Evolutionary conservation across 768 basidiomycete genomes (phyloP).

Genomic region (Boletus fagicola): DNA sequence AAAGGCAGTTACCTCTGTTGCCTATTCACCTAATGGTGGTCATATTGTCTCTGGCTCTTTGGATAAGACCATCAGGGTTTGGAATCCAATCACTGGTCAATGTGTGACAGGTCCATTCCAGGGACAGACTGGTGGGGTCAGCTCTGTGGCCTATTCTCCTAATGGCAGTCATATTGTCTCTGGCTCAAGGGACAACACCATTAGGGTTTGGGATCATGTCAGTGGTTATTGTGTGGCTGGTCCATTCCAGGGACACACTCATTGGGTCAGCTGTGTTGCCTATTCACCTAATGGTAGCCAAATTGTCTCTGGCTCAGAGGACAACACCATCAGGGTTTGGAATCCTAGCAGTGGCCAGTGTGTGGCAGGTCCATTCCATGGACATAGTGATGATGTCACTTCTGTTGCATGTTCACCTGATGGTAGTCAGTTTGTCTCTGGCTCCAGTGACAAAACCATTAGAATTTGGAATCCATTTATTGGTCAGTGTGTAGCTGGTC

Average conservation of each 20-base stretch:
- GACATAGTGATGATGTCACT: background rate
- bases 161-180: background rate
- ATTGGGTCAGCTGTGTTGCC: background rate
- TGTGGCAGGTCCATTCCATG: slow-evolving; percentile 9
- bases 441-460: slow-evolving; percentile 8
- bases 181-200: background rate
- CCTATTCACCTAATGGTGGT: too few species aligned
- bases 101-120: too few species aligned
- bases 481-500: slow-evolving; percentile 8
- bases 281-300: background rate
- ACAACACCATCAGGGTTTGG: slow-evolving; percentile 14
- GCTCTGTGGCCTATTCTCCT: too few species aligned
- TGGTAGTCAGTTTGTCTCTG: slow-evolving; percentile 22
- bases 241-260: background rate
- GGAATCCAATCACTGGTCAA: too few species aligned
- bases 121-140: too few species aligned
- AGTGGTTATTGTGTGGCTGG: slow-evolving; percentile 7
- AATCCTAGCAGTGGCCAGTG: background rate
- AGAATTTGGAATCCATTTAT: slow-evolving; percentile 9
- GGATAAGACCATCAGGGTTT: too few species aligned
- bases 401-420: slow-evolving; percentile 24
- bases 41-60: too few species aligned
- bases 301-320: background rate
- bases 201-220: slow-evolving; percentile 11
- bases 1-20: too few species aligned